Conservation (phyloP, 2,329 filamentous ascomycete species). For the Ophiobolus disseminans region DNA sequence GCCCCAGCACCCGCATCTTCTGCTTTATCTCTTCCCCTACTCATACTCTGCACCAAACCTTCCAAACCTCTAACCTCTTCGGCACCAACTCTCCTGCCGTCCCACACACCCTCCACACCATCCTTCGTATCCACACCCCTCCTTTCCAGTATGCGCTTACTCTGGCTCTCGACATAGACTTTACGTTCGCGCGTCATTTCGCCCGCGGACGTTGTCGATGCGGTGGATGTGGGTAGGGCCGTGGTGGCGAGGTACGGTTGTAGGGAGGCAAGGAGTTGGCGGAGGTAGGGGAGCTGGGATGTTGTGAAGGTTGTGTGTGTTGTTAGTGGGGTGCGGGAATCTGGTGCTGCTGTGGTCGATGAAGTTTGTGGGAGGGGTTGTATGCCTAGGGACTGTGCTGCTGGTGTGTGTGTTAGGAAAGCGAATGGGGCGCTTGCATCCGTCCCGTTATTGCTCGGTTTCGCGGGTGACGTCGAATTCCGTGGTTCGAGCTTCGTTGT, state of each 20-base stretch:
- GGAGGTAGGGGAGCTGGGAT: slow-evolving; percentile 81
- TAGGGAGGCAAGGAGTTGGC: slow-evolving; percentile 71
- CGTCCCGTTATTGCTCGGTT: not conserved
- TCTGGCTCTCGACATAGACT: slow-evolving; percentile 83
- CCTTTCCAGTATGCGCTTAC: slow-evolving; percentile 77
- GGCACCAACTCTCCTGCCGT: slow-evolving; percentile 28
- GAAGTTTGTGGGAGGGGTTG: slow-evolving; percentile 38
- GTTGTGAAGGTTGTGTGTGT: slow-evolving; percentile 81
- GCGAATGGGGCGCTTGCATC: slow-evolving; percentile 52
- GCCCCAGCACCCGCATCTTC: slow-evolving; percentile 2
- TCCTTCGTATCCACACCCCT: slow-evolving; percentile 66
- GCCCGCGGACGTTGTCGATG: slow-evolving; percentile 22
- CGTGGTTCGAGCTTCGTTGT: slow-evolving; percentile 26
- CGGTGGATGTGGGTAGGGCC: slow-evolving; percentile 30
- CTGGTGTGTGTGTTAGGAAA: slow-evolving; percentile 61
- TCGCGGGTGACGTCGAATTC: slow-evolving; percentile 26
- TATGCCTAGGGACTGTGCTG: slow-evolving; percentile 57
- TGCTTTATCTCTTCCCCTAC: slow-evolving; percentile 3
- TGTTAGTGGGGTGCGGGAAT: slow-evolving; percentile 61
- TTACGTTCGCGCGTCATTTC: slow-evolving; percentile 71
- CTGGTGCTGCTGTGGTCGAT: slow-evolving; percentile 16
- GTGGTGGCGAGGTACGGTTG: slow-evolving; percentile 66
- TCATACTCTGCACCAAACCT: slow-evolving; percentile 28
- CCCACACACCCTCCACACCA: slow-evolving; percentile 42
- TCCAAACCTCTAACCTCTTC: slow-evolving; percentile 45